Evolutionary conservation across 2,329 filamentous ascomycete species (phyloP).

Genomic region (Phaeosphaeriaceae sp.): DNA sequence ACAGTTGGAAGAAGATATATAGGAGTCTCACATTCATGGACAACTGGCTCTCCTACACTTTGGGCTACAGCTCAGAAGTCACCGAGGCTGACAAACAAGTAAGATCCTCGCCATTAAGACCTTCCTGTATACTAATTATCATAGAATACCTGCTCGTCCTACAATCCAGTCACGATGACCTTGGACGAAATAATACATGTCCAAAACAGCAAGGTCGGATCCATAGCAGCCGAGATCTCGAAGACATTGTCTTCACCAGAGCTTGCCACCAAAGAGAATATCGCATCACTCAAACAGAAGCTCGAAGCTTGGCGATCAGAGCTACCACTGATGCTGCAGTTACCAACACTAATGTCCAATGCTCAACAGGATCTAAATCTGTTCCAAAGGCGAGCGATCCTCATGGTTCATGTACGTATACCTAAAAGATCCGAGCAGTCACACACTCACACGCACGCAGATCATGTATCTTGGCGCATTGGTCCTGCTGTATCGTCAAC

Average conservation of each 20-base stretch:
- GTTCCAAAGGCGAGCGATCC: constrained; percentile 43
- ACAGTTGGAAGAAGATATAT: constrained; percentile 38
- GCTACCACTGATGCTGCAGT: constrained; percentile 42
- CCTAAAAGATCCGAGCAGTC: background rate
- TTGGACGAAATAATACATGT: constrained; percentile 44
- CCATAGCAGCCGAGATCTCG: constrained; percentile 46
- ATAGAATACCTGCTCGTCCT: constrained; percentile 31
- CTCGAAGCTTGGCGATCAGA: constrained; percentile 44
- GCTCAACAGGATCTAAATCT: constrained; percentile 32
- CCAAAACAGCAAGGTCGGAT: constrained; percentile 46
- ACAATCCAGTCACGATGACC: constrained; percentile 17
- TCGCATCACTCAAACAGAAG: constrained; percentile 38
- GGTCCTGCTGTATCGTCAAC: constrained; percentile 45
- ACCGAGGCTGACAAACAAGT: constrained; percentile 38
- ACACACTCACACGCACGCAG: constrained; percentile 18
- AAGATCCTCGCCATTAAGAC: constrained; percentile 12
- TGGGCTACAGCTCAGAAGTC: constrained; percentile 45
- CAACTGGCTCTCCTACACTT: constrained; percentile 48
- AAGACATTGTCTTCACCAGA: constrained; percentile 42
- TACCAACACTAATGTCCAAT: constrained; percentile 37
- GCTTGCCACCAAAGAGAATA: constrained; percentile 37
- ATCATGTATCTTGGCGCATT: constrained; percentile 50
- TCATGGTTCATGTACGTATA: constrained; percentile 46
- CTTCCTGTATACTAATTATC: constrained; percentile 17
- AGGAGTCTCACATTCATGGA: constrained; percentile 50